phyloP scores from a whole-genome alignment of 441 rosid genomes.

The Melastoma candidum region DNA sequence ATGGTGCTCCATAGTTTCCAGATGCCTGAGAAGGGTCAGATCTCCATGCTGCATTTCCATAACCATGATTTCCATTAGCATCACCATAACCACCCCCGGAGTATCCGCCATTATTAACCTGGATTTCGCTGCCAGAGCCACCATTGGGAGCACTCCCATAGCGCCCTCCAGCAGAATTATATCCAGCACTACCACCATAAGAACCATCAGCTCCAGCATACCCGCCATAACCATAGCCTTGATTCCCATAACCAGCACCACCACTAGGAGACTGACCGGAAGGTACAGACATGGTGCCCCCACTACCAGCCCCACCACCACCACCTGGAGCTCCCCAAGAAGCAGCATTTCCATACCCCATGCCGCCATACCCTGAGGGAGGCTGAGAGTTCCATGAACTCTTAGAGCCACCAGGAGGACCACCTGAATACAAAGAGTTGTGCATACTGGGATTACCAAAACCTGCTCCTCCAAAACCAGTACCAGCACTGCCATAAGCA shows the following conservation, averaged over 20 bases:
- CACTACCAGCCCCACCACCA: constrained; percentile 1
- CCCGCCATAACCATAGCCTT: constrained; percentile 3
- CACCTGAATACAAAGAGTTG: not conserved
- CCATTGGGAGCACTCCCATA: constrained; percentile 1
- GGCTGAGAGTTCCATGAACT: constrained; percentile 6
- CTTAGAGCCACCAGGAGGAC: not conserved
- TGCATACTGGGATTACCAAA: not conserved
- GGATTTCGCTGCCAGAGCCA: constrained; percentile 2
- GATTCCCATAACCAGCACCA: constrained; percentile 3
- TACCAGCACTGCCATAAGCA: not conserved
- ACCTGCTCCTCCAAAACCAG: not conserved
- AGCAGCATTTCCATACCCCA: constrained; percentile 7
- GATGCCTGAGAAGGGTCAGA: constrained; percentile 2
- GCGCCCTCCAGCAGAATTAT: not conserved
- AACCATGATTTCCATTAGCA: constrained; percentile 1
- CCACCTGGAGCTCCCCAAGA: constrained; percentile 4
- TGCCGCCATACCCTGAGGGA: constrained; percentile 2
- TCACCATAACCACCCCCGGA: constrained; percentile 4
- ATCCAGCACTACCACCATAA: not conserved
- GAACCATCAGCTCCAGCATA: not conserved
- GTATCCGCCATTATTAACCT: not conserved
- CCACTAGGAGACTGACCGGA: constrained; percentile 5
- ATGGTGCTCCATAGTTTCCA: too few species aligned
- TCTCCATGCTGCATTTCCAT: not conserved
- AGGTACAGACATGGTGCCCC: not conserved